phyloP scores from a whole-genome alignment of 805 yeast species.

The Clavispora fructus region DNA sequence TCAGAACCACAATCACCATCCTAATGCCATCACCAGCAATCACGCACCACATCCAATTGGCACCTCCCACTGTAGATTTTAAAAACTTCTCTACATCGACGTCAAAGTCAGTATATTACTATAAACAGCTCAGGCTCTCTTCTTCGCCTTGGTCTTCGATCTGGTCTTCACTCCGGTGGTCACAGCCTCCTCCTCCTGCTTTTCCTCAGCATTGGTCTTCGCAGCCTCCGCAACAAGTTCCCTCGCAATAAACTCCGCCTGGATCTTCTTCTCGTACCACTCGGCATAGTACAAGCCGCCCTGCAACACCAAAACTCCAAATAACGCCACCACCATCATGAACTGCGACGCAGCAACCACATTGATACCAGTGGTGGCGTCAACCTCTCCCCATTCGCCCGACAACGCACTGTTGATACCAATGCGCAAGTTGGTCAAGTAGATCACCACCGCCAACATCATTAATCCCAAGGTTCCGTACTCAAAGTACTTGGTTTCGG shows the following conservation, averaged over 20 bases:
- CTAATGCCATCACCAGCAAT: no score
- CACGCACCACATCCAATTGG: no score
- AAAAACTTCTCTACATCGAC: no score
- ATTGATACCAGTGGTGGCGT: constrained; percentile 76
- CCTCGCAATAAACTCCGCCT: constrained; percentile 25
- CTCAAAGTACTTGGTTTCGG: constrained; percentile 81
- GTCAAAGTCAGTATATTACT: not conserved
- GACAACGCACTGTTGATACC: constrained; percentile 66
- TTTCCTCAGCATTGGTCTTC: constrained; percentile 1
- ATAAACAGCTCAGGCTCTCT: constrained; percentile 6
- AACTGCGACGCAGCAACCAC: constrained; percentile 88
- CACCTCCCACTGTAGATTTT: no score
- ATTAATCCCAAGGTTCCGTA: constrained; percentile 77
- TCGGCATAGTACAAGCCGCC: constrained; percentile 85
- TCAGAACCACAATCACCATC: no score
- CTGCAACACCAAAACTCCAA: constrained; percentile 82
- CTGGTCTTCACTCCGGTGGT: constrained; percentile 8
- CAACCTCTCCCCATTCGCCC: constrained; percentile 93
- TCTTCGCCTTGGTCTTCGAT: constrained; percentile 15
- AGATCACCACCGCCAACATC: constrained; percentile 70
- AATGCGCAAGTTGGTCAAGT: constrained; percentile 77
- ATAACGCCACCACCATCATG: constrained; percentile 62
- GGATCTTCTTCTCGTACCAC: constrained; percentile 44
- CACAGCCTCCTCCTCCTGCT: not conserved
- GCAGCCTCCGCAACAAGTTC: constrained; percentile 20